Conservation (phyloP, 2,329 filamentous ascomycete species). For the Arthrobotrys sinensis region DNA sequence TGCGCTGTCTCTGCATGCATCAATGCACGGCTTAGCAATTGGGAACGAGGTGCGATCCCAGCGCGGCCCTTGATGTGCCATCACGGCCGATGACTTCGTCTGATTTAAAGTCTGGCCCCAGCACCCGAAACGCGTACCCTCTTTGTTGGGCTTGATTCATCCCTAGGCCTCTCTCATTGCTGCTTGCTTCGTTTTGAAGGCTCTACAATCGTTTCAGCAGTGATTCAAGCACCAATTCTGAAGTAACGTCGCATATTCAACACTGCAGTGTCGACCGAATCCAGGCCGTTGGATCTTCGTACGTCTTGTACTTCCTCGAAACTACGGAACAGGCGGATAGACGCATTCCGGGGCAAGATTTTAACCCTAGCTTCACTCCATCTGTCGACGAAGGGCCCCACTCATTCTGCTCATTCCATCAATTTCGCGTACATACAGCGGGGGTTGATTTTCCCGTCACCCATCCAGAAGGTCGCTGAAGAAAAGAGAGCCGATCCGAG, state of each 20-base stretch:
- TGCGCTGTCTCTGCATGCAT: constrained; percentile 48
- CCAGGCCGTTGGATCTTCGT: constrained; percentile 21
- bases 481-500: constrained; percentile 26
- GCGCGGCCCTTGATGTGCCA: background rate
- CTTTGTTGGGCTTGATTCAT: constrained; percentile 8
- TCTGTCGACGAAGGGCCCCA: constrained; percentile 30
- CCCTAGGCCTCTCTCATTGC: constrained; percentile 6
- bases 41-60: constrained; percentile 30
- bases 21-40: constrained; percentile 34
- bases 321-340: constrained; percentile 43
- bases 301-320: constrained; percentile 21
- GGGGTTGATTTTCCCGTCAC: constrained; percentile 26
- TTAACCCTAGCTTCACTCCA: constrained; percentile 22
- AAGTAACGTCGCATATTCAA: constrained; percentile 21
- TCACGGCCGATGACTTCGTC: constrained; percentile 24
- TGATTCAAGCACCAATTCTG: constrained; percentile 32
- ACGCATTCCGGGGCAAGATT: constrained; percentile 19
- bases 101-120: constrained; percentile 35
- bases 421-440: constrained; percentile 33
- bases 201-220: constrained; percentile 40
- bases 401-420: constrained; percentile 19
- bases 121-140: constrained; percentile 31
- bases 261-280: constrained; percentile 6
- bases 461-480: constrained; percentile 35
- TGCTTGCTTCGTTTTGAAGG: constrained; percentile 14